phyloP scores from a whole-genome alignment of 2,329 filamentous ascomycete species.

The Fusarium pininemorale region DNA sequence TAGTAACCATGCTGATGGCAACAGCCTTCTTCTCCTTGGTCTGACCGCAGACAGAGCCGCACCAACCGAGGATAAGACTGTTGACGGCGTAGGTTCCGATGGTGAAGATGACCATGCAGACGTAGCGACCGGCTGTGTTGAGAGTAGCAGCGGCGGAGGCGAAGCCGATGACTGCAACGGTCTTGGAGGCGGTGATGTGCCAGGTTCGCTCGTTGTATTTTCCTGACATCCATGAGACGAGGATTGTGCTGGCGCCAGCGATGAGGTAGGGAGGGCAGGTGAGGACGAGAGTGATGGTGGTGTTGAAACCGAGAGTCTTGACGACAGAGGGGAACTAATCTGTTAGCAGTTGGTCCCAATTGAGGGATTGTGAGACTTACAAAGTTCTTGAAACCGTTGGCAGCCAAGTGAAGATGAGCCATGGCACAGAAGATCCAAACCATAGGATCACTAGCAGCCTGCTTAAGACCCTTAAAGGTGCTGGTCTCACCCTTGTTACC shows the following conservation, averaged over 20 bases:
- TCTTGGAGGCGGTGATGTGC: conserved; percentile 57
- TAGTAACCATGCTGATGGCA: conserved; percentile 49
- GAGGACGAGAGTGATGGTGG: conserved; percentile 45
- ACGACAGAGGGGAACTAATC: conserved; percentile 39
- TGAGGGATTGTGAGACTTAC: background rate
- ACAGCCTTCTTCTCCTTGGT: conserved; percentile 60
- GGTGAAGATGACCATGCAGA: conserved; percentile 52
- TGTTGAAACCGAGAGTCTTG: conserved; percentile 43
- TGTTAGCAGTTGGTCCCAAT: background rate
- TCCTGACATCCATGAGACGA: conserved; percentile 52
- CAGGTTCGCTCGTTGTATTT: conserved; percentile 57
- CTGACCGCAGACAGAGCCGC: conserved; percentile 53
- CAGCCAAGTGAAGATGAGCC: conserved; percentile 60
- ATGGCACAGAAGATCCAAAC: conserved; percentile 61
- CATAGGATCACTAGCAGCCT: conserved; percentile 56
- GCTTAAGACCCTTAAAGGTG: conserved; percentile 54
- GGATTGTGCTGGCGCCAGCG: conserved; percentile 43
- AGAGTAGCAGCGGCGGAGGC: conserved; percentile 39
- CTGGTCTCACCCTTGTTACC: conserved; percentile 53
- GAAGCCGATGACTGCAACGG: conserved; percentile 48
- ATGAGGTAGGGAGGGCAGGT: conserved; percentile 56
- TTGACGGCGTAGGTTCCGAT: conserved; percentile 54
- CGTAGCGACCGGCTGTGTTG: conserved; percentile 36
- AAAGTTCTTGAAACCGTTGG: conserved; percentile 56
- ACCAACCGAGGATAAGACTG: conserved; percentile 58